Evolutionary conservation across 345 rosid genomes (phyloP).

Genomic region (Passiflora organensis): DNA sequence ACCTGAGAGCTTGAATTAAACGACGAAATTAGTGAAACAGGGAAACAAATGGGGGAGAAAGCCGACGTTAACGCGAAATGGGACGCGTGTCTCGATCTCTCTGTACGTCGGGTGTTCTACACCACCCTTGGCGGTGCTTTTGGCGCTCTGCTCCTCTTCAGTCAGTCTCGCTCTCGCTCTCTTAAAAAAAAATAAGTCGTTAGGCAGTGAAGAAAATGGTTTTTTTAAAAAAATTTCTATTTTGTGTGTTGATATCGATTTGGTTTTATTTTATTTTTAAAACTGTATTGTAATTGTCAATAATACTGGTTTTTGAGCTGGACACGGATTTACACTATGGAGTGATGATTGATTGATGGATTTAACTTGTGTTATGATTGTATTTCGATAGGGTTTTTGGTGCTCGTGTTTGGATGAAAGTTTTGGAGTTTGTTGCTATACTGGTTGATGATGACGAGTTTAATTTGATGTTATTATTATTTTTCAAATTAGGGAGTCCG

Average conservation of each 20-base stretch:
- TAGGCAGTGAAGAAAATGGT: background rate
- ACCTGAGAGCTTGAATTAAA: background rate
- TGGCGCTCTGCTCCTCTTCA: constrained; percentile 80
- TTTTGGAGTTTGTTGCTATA: background rate
- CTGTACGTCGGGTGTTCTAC: constrained; percentile 75
- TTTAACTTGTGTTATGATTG: no score
- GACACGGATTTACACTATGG: background rate
- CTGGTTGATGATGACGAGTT: background rate
- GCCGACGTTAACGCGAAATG: constrained; percentile 54
- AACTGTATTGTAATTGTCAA: background rate
- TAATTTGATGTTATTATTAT: background rate
- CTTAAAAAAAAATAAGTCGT: background rate
- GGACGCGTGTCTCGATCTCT: constrained; percentile 88
- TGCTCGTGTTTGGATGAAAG: background rate
- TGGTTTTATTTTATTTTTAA: background rate
- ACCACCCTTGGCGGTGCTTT: constrained; percentile 79
- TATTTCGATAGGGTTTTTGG: background rate
- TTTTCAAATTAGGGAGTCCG: constrained; percentile 59
- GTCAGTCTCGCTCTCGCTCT: constrained; percentile 31
- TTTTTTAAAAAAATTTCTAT: background rate
- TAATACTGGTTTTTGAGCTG: background rate
- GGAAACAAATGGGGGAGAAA: constrained; percentile 12
- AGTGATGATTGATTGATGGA: background rate
- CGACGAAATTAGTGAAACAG: background rate
- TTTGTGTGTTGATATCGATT: background rate